phyloP scores from a whole-genome alignment of 1,139 yeast species.

The Saccharomyces pastorianus region DNA sequence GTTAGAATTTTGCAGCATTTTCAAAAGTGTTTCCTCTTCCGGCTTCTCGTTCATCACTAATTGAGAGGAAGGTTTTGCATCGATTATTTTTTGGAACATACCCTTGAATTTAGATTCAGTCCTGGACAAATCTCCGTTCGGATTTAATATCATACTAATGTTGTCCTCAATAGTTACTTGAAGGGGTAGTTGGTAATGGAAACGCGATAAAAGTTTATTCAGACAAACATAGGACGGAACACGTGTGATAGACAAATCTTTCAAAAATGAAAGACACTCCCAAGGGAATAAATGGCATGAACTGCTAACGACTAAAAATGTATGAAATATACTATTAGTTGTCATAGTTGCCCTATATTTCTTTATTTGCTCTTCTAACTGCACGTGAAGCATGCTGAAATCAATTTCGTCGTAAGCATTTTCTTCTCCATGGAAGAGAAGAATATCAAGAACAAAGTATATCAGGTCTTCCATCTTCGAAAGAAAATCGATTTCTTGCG shows the following conservation, averaged over 20 bases:
- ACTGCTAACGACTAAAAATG: conserved; percentile 61
- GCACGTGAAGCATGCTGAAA: conserved; percentile 44
- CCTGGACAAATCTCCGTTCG: conserved; percentile 63
- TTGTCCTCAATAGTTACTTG: conserved; percentile 14
- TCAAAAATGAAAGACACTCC: conserved; percentile 66
- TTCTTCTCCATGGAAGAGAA: conserved; percentile 55
- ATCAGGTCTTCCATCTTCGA: conserved; percentile 56
- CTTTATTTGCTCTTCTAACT: conserved; percentile 41
- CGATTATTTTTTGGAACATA: conserved; percentile 33
- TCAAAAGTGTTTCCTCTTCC: conserved; percentile 40
- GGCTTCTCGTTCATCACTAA: conserved; percentile 54
- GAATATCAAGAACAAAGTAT: conserved; percentile 50
- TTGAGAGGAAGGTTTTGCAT: conserved; percentile 38
- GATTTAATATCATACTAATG: conserved; percentile 54
- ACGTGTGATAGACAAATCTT: conserved; percentile 54
- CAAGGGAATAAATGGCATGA: conserved; percentile 69
- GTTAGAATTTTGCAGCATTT: conserved; percentile 37
- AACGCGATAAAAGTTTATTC: conserved; percentile 35
- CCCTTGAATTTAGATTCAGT: conserved; percentile 58
- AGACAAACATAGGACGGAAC: conserved; percentile 59
- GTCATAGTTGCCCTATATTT: conserved; percentile 22
- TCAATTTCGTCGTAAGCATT: conserved; percentile 61
- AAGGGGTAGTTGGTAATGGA: conserved; percentile 13
- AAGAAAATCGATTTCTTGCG: conserved; percentile 28
- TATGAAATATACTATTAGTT: conserved; percentile 38